Base-by-base conservation (phyloP, 2,329 filamentous ascomycete genomes). In the Intubia oerlemansii region DNA sequence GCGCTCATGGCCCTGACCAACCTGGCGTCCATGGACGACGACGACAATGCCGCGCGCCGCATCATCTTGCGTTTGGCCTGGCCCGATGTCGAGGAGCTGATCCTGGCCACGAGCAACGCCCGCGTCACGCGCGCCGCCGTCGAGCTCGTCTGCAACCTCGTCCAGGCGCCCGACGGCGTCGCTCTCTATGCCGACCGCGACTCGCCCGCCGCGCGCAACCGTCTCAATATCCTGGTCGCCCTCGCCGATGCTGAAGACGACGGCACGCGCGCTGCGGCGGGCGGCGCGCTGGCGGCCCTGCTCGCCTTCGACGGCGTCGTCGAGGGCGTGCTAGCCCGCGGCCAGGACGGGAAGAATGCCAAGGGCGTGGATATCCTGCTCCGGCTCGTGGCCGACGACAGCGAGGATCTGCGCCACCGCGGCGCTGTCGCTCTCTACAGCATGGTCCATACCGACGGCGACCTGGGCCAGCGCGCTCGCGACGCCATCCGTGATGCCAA, bases 1-100 rank as follows among this genome's bases (percentile, higher is more conserved):
- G 64, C 76, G 1, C 62, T 98, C 7, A 75, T 95, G 47, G 85
- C 88, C 0, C 64, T 98, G 20, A 95, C 88, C 1, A 98, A 98
- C 41, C 65, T 98, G 7, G 88, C 85, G 0, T 90, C 80, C 0
- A 66, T 73, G 10, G 74, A 84, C 30, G 63, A 74, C 19, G 64
- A 69, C 5, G 74, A 84, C 30, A 63, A 74, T 18, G 64, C 69
- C 5, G 61, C 66, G 5, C 64, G 73, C 25, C 57, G 63, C 20
- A 57, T 62, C 11, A 84, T 92, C 28, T 68, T 92, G 20, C 68
- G 76, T 8, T 56, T 64, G 4, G 68, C 74, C 1, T 91, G 80
- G 66, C 47, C 68, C 1, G 66, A 68, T 13, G 62, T 92, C 24
- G 88, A 95, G 47, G 81, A 93, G 39, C 64, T 84, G 12, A 56